Evolutionary conservation across 805 yeast genomes (phyloP).

Genomic region (Saccharomycopsis capsularis): DNA sequence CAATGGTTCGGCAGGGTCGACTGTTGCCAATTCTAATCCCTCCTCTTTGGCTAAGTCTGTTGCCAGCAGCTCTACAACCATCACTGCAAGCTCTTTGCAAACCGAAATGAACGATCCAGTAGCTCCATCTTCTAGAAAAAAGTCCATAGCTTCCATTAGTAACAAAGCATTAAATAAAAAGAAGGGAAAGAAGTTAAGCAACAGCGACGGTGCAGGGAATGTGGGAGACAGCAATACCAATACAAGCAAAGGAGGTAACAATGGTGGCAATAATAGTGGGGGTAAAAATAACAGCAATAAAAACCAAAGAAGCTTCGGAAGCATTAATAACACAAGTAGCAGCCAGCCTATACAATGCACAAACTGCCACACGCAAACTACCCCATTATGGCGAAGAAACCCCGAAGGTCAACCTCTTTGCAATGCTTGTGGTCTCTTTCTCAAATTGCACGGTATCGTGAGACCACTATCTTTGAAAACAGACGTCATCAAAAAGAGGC

Average conservation of each 20-base stretch:
- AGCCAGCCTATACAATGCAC: constrained; percentile 50
- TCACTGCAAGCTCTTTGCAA: not conserved
- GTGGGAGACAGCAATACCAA: not conserved
- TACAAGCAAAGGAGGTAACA: not conserved
- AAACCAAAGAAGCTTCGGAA: not conserved
- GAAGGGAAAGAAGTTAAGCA: not conserved
- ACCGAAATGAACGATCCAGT: not conserved
- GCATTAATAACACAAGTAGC: not conserved
- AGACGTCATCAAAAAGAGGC: constrained; percentile 88
- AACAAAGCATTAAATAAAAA: not conserved
- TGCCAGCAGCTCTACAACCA: not conserved
- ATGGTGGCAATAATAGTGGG: not conserved
- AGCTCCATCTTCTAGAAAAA: not conserved
- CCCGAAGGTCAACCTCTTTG: constrained; percentile 90
- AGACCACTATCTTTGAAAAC: constrained; percentile 87
- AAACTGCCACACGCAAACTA: constrained; percentile 85
- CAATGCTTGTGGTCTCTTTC: constrained; percentile 92
- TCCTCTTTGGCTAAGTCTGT: not conserved
- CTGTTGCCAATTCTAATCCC: not conserved
- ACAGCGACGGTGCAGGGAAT: not conserved
- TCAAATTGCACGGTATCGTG: constrained; percentile 91
- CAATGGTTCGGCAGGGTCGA: not conserved
- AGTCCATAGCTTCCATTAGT: not conserved
- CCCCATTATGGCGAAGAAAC: constrained; percentile 93
- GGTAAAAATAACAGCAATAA: not conserved